Conservation (phyloP, 352 stramenopile genomes). For the Globisporangium okanoganense region DNA sequence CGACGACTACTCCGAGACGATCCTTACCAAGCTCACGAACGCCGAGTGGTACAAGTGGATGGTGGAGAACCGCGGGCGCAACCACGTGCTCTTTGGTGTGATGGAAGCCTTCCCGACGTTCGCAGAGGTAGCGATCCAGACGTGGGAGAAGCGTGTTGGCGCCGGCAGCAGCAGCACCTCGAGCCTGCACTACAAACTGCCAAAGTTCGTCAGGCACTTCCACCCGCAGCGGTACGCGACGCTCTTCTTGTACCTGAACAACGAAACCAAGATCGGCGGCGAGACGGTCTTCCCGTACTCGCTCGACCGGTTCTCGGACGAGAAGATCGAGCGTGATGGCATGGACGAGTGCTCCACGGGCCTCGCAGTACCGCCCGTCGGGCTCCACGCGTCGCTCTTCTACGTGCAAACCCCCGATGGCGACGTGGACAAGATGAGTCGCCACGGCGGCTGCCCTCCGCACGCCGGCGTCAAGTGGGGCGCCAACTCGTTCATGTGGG, state of each 20-base stretch:
- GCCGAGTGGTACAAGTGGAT: constrained; percentile 76
- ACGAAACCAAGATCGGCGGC: constrained; percentile 92
- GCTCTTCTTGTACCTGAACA: constrained; percentile 97
- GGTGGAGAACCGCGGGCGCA: constrained; percentile 49
- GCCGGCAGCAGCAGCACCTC: not conserved
- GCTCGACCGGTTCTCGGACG: constrained; percentile 63
- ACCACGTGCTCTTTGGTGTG: constrained; percentile 63
- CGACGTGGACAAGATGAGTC: constrained; percentile 71
- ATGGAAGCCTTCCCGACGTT: constrained; percentile 58
- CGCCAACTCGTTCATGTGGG: constrained; percentile 87
- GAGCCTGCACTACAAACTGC: constrained; percentile 53
- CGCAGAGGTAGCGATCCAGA: constrained; percentile 55
- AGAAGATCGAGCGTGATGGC: constrained; percentile 62
- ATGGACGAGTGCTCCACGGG: constrained; percentile 82
- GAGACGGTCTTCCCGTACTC: constrained; percentile 97
- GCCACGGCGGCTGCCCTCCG: constrained; percentile 79
- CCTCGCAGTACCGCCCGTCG: constrained; percentile 63
- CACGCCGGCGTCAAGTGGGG: constrained; percentile 85
- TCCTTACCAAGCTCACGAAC: constrained; percentile 59
- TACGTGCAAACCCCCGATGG: constrained; percentile 81
- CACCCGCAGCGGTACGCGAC: constrained; percentile 95
- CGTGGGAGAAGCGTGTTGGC: constrained; percentile 58
- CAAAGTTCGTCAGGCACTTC: constrained; percentile 68
- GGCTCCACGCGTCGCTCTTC: constrained; percentile 77
- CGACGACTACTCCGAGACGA: constrained; percentile 54